These are phyloP conservation scores for Fusarium newnesense DNA, from an alignment of 2,329 filamentous ascomycete genomes.

Conservation along the genomic window DNA sequence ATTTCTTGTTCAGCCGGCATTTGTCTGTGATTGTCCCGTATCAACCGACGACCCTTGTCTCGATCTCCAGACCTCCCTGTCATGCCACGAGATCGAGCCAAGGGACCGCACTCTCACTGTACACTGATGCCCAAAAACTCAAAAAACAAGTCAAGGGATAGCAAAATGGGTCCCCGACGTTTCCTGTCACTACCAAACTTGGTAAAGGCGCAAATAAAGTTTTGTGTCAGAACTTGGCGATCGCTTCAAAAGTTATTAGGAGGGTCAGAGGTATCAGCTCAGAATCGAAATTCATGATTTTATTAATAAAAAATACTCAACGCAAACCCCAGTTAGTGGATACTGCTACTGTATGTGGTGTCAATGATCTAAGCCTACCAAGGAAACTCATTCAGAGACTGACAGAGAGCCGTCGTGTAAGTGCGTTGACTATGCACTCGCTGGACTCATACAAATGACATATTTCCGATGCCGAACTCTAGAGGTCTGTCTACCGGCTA, in stretches of 20 bases:
- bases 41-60: conserved; percentile 16
- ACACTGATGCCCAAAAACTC: not conserved
- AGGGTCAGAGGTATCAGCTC: not conserved
- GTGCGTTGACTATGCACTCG: not conserved
- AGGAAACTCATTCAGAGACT: not conserved
- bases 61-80: conserved; percentile 36
- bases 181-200: conserved; percentile 13
- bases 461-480: not conserved
- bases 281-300: not conserved
- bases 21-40: not conserved
- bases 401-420: not conserved
- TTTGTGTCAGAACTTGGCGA: not conserved
- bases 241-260: not conserved
- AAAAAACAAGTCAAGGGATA: not conserved
- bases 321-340: not conserved
- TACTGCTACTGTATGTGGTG: not conserved
- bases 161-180: not conserved
- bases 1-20: not conserved
- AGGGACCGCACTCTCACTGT: not conserved
- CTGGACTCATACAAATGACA: not conserved
- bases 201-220: conserved; percentile 2
- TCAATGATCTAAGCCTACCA: not conserved
- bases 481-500: not conserved
- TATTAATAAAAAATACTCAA: not conserved
- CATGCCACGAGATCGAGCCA: conserved; percentile 27